Evolutionary conservation across 352 stramenopile species (phyloP).

Genomic region (Pythium graminicola): DNA sequence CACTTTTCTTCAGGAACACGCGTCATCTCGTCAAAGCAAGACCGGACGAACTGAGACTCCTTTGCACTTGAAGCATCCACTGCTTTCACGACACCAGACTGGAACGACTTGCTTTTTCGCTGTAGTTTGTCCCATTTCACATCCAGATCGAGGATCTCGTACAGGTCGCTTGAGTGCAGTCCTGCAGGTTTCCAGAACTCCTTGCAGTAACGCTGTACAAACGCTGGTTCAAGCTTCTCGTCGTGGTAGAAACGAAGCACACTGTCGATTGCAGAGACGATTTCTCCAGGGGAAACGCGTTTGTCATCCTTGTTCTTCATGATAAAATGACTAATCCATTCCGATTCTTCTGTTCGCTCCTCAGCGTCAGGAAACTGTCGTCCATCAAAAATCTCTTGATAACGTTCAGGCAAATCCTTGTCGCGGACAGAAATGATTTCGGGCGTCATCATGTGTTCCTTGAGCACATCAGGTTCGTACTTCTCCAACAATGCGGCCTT

Average conservation of each 20-base stretch:
- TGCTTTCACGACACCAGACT: conserved; percentile 54
- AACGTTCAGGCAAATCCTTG: conserved; percentile 72
- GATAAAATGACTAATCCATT: conserved; percentile 86
- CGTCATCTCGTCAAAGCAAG: conserved; percentile 77
- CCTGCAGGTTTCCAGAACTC: conserved; percentile 88
- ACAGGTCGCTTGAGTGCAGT: conserved; percentile 70
- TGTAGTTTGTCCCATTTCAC: conserved; percentile 86
- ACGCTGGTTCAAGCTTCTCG: conserved; percentile 82
- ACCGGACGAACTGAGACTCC: conserved; percentile 73
- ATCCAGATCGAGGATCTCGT: conserved; percentile 83
- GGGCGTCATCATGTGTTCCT: conserved; percentile 87
- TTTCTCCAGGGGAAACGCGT: conserved; percentile 53
- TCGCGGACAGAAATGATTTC: conserved; percentile 76
- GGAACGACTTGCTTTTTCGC: conserved; percentile 70
- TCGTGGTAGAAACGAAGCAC: conserved; percentile 87
- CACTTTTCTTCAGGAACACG: conserved; percentile 69
- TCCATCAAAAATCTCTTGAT: conserved; percentile 64
- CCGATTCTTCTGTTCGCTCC: conserved; percentile 77
- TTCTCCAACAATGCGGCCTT: conserved; percentile 83
- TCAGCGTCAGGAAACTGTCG: conserved; percentile 78
- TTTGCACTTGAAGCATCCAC: conserved; percentile 63
- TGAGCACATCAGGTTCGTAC: conserved; percentile 81
- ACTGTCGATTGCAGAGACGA: conserved; percentile 84
- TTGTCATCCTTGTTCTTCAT: conserved; percentile 67
- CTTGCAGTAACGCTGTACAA: conserved; percentile 88